Percentiles rank a stretch among this genome's conserved stretches.
Evolutionary conservation across 768 basidiomycete genomes (phyloP).

Genomic region (Chalciporus pseudorubinellus): DNA sequence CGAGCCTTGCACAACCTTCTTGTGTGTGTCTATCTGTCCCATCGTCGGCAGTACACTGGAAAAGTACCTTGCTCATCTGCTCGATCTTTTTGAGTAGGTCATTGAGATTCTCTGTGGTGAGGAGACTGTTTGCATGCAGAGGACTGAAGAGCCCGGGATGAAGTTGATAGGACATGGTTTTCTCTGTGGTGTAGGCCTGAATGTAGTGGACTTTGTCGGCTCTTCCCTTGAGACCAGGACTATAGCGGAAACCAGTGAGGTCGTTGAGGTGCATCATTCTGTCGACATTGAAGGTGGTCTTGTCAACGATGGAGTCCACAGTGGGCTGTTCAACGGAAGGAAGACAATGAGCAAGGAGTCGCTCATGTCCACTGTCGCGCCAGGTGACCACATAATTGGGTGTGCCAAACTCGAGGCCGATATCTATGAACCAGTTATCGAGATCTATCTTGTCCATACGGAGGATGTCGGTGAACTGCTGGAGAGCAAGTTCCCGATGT

Average conservation of each 20-base stretch:
- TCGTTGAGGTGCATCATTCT: no score
- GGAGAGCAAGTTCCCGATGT: neutral
- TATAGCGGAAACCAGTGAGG: no score
- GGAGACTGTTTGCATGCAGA: neutral
- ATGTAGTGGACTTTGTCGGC: neutral
- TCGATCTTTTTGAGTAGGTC: neutral
- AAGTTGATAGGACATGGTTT: conserved; percentile 2
- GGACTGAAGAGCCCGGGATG: neutral
- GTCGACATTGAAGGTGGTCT: no score
- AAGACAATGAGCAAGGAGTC: neutral
- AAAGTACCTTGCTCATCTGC: neutral
- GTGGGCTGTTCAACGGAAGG: neutral
- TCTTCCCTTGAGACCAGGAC: neutral
- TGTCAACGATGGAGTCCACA: no score
- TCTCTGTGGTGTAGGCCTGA: conserved; percentile 11
- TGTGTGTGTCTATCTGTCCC: neutral
- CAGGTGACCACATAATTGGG: neutral
- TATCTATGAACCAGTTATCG: neutral
- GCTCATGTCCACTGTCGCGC: neutral
- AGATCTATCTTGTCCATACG: neutral
- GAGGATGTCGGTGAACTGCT: neutral
- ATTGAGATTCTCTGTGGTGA: neutral
- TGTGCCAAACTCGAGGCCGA: neutral
- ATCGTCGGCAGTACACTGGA: neutral
- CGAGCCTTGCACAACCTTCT: conserved; percentile 2